Base-by-base conservation (phyloP, 1,284 basidiomycete genomes). In the Leccinum pachyderme region DNA sequence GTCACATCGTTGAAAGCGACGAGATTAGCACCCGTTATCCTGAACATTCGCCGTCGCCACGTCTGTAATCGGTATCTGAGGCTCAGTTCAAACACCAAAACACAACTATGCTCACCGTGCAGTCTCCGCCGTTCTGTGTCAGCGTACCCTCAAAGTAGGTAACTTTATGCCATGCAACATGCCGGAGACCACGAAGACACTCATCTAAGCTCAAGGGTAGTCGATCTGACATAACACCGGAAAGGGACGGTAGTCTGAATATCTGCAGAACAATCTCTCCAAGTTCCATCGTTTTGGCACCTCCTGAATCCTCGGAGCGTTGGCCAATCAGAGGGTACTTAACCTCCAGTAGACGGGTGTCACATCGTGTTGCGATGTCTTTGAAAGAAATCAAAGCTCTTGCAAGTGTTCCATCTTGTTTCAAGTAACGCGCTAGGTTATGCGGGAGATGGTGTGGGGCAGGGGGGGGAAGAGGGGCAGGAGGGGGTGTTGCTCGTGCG, bases 101-200 rank as follows among this genome's bases (percentile, higher is more conserved):
- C 7, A 2, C 3, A 2, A 41, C 24, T 58, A 35, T 11, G 73
- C 89, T 71, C 72, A 95, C 94, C 56, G 75, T 81, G 68, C 95
- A 97, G 72, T 97, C 96, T n/a, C 95, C 96, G 5, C 96, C 96
- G 58, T 83, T 84, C 75, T 99, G 96, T 12, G 96, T 99, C 64
- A 99, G 73, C 0, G 86, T 87, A n/a, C 95, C 94, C 71, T 95
- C 89, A 72, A 90, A 91, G 69, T 95, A 94, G 47, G 90, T 90
- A 55, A 89, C 82, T 73, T 94, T 92, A 69, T 96, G 93, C 94
- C 94, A 97, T 43, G 86, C 84, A 55, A 93, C 86, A 65, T 94
- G 86, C 55, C 91, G 77, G 64, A 99, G 77, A 0, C 95, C 95
- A n/a, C 89, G 81, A 63, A 89, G 81, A 64, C 93, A 95, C 67